Evolutionary conservation across 768 basidiomycete genomes (phyloP).

Genomic region (Pisolithus tinctorius): DNA sequence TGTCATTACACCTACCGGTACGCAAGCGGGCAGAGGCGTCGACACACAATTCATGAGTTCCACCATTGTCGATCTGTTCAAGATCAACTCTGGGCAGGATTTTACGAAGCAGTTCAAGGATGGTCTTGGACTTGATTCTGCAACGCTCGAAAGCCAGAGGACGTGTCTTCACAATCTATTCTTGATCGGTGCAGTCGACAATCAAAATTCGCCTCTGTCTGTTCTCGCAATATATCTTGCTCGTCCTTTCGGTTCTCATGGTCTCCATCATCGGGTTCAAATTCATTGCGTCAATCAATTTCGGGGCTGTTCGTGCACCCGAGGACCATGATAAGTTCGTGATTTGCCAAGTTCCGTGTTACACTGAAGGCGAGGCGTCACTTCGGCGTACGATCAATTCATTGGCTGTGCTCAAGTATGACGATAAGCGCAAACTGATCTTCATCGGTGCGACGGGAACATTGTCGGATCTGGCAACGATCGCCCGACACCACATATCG

Average conservation of each 20-base stretch:
- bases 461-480: slow-evolving; percentile 97
- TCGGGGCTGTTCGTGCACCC: slow-evolving; percentile 70
- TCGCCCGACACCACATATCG: slow-evolving; percentile 91
- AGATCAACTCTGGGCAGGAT: slow-evolving; percentile 65
- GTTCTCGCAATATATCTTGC: slow-evolving; percentile 87
- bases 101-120: slow-evolving; percentile 68
- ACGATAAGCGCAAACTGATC: slow-evolving; percentile 95
- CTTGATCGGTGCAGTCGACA: slow-evolving; percentile 87
- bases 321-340: slow-evolving; percentile 97
- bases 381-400: slow-evolving; percentile 89
- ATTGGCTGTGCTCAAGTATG: slow-evolving; percentile 89
- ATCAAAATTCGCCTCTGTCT: slow-evolving; percentile 85
- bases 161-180: slow-evolving; percentile 91
- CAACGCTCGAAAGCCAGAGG: slow-evolving; percentile 64
- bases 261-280: slow-evolving; percentile 94
- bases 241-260: slow-evolving; percentile 87
- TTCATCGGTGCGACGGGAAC: slow-evolving; percentile 94
- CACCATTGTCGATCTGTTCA: slow-evolving; percentile 70
- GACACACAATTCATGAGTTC: slow-evolving; percentile 66
- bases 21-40: slow-evolving; percentile 33
- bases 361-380: slow-evolving; percentile 90
- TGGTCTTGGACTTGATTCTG: slow-evolving; percentile 48
- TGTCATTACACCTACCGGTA: slow-evolving; percentile 40
- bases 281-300: slow-evolving; percentile 86
- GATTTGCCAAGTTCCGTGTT: slow-evolving; percentile 97